These are phyloP conservation scores for Trametes cubensis DNA, from an alignment of 768 basidiomycete genomes.

Conservation along the genomic window DNA sequence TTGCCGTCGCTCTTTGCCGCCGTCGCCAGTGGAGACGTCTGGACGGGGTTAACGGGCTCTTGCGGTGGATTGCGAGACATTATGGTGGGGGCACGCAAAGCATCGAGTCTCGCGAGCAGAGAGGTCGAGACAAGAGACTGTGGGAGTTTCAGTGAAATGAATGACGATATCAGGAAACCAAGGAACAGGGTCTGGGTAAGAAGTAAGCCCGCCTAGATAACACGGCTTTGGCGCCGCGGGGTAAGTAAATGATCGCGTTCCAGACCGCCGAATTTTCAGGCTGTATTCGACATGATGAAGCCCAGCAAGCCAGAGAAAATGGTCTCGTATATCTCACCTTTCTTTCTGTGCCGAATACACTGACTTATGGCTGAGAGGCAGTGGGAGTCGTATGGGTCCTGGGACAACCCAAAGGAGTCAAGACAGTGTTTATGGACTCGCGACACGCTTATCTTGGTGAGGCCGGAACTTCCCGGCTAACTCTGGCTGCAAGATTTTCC, in stretches of 20 bases:
- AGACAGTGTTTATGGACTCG: too few species aligned
- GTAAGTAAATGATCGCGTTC: not conserved
- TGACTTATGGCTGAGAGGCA: too few species aligned
- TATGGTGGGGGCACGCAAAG: conserved; percentile 4
- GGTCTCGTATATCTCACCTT: too few species aligned
- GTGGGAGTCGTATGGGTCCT: too few species aligned
- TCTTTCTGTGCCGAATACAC: too few species aligned
- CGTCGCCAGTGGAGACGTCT: not conserved
- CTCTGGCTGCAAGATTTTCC: not conserved
- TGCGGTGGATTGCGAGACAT: conserved; percentile 18
- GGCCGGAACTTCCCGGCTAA: not conserved
- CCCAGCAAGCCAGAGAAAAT: too few species aligned
- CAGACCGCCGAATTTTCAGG: too few species aligned
- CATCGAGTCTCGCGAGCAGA: not conserved
- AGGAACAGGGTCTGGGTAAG: conserved; percentile 1
- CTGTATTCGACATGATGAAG: too few species aligned
- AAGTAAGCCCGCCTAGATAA: conserved; percentile 12
- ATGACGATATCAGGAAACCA: conserved; percentile 10
- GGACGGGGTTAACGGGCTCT: not conserved
- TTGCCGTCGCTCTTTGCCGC: not conserved
- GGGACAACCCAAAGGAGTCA: too few species aligned
- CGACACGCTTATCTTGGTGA: not conserved
- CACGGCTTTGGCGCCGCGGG: conserved; percentile 11
- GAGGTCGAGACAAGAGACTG: not conserved
- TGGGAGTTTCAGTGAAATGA: not conserved